These are phyloP conservation scores for Larix kaempferi DNA, from an alignment of 75 land plant species.

Conservation along the genomic window DNA sequence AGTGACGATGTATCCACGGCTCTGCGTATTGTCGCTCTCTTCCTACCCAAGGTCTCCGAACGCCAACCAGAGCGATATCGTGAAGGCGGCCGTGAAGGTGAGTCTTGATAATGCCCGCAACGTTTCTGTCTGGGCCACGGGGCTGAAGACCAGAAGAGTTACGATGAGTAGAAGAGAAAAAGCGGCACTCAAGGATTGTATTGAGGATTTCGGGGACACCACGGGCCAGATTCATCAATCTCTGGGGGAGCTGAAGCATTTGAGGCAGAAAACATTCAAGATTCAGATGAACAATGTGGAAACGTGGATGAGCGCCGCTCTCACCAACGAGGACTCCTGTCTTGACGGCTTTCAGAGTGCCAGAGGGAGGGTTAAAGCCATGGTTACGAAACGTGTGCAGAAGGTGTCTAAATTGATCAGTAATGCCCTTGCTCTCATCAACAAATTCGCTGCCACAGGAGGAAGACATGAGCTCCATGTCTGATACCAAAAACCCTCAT, in stretches of 20 bases:
- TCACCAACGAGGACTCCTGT: conserved; percentile 39
- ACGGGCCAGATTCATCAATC: conserved; percentile 22
- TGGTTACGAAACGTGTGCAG: conserved; percentile 15
- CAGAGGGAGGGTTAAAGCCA: not conserved
- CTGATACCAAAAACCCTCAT: too few relatives aligned
- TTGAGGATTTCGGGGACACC: conserved; percentile 19
- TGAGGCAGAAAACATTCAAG: conserved; percentile 3
- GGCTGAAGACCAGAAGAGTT: not conserved
- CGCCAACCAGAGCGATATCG: conserved; percentile 22
- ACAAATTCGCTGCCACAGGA: conserved; percentile 22
- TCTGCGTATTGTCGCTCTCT: conserved; percentile 35
- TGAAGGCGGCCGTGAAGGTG: conserved; percentile 32
- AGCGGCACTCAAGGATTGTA: conserved; percentile 23
- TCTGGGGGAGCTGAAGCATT: conserved; percentile 15
- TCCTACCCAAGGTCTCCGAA: conserved; percentile 19
- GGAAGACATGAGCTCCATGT: too few relatives aligned
- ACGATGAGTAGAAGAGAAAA: not conserved
- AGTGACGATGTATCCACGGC: conserved; percentile 23
- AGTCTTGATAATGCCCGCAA: conserved; percentile 20
- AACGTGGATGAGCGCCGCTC: conserved; percentile 48
- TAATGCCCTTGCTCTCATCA: conserved; percentile 50
- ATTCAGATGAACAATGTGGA: conserved; percentile 22
- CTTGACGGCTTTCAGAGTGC: conserved; percentile 21
- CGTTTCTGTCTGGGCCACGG: conserved; percentile 11
- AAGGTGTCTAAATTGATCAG: conserved; percentile 35